Percentiles rank a stretch among this genome's conserved stretches.
Conservation (phyloP, 177 flowering plant genomes). For the Tripterygium wilfordii region DNA sequence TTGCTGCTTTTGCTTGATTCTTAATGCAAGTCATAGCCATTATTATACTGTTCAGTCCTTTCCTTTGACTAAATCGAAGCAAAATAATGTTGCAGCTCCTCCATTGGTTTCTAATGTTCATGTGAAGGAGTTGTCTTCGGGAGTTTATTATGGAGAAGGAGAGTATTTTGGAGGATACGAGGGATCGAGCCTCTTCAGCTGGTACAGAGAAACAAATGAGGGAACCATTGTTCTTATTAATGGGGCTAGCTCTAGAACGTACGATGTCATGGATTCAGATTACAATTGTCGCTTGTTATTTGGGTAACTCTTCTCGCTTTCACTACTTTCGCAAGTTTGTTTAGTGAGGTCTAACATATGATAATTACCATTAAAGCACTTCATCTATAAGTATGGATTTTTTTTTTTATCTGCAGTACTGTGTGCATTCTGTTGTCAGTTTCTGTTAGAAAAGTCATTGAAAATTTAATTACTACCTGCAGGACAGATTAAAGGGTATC, state of each 20-base stretch:
- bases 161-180: conserved; percentile 92
- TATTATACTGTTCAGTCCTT: too few species aligned
- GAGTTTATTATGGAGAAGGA: conserved; percentile 73
- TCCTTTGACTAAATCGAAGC: not conserved
- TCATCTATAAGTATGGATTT: too few species aligned
- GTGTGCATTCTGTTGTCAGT: too few species aligned
- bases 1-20: too few species aligned
- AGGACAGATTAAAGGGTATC: too few species aligned
- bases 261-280: conserved; percentile 79
- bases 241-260: conserved; percentile 68
- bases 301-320: conserved; percentile 53
- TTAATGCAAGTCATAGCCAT: too few species aligned
- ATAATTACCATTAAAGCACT: too few species aligned
- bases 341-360: not conserved
- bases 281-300: conserved; percentile 85
- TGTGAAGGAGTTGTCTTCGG: conserved; percentile 53
- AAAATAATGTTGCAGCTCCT: conserved; percentile 50
- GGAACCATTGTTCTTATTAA: conserved; percentile 62
- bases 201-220: conserved; percentile 88
- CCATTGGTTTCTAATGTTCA: conserved; percentile 69
- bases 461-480: too few species aligned
- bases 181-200: conserved; percentile 82
- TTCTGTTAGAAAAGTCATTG: too few species aligned
- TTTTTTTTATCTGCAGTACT: too few species aligned
- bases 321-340: not conserved